Base-by-base conservation (phyloP, 140 eudicot species). In the Senecio squalidus region DNA sequence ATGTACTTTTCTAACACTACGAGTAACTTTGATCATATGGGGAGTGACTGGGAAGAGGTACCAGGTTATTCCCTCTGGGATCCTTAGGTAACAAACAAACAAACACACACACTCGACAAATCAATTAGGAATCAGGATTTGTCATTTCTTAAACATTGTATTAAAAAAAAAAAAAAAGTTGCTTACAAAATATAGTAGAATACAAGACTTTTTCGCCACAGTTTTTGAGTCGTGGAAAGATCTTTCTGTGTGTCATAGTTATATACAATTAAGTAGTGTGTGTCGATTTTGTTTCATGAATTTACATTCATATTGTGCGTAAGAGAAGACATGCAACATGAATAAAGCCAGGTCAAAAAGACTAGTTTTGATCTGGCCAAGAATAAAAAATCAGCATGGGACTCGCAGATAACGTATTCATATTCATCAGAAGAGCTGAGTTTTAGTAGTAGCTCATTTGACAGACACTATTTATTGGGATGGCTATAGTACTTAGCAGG, bases 61-160 rank as follows among this genome's bases (percentile, higher is more conserved):
- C 77, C 81, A 0, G 80, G 76, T 33, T 74, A 69, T 81, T 56
- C 77, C 46, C 73, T 81, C 20, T 81, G 87, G 87, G 80, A 60
- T 73, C 61, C 56, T 20, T 78, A 66, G 64, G 72, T 55, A 55
- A 67, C 64, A 55, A 55, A 28, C 21, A 36, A 36, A 9, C n/a
- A 36, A 9, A 13, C 14, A 36, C 14, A n/a, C n/a, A 36, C 43
- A 15, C n/a, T 11, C 10, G 15, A 36, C 14, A 36, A 9, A 36
- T 9, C 6, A n/a, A 0, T 52, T 27, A 6, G n/a, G 58, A 38
- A 27, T 15, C 20, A 15, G 17, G 58, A 27, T 27, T n/a, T 52
- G 16, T 52, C 22, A 25, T 29, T 4, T 55, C 0, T 30, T 16
- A 29, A 10, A 29, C 27, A 4, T 4, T 15, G 25, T 60, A 40